These are phyloP conservation scores for Cercospora zeae-maydis DNA, from an alignment of 2,329 filamentous ascomycete genomes.

Conservation along the genomic window DNA sequence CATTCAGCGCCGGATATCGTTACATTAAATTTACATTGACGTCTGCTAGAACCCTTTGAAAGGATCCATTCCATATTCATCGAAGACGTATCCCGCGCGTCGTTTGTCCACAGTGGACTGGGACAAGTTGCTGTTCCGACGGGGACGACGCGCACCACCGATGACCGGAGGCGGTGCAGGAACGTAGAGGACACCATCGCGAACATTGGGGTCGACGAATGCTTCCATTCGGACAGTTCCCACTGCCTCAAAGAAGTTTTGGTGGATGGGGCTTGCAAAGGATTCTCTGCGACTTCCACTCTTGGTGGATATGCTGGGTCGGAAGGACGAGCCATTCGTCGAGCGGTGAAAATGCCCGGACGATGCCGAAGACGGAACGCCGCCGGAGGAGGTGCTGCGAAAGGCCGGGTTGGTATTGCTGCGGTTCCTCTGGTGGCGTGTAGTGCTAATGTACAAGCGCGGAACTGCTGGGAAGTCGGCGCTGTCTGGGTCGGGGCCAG, in stretches of 20 bases:
- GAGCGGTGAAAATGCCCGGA: slow-evolving; percentile 20
- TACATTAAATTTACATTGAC: background rate
- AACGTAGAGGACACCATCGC: slow-evolving; percentile 34
- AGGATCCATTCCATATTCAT: slow-evolving; percentile 36
- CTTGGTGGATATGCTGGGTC: slow-evolving; percentile 27
- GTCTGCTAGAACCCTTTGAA: slow-evolving; percentile 36
- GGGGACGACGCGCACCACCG: slow-evolving; percentile 20
- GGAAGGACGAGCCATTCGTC: slow-evolving; percentile 25
- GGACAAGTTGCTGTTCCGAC: slow-evolving; percentile 32
- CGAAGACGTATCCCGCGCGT: slow-evolving; percentile 35
- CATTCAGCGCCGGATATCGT: slow-evolving; percentile 2
- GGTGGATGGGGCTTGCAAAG: slow-evolving; percentile 27
- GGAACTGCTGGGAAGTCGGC: slow-evolving; percentile 71
- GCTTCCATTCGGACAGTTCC: slow-evolving; percentile 96
- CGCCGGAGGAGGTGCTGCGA: slow-evolving; percentile 67
- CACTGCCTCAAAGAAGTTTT: slow-evolving; percentile 77
- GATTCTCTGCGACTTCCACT: slow-evolving; percentile 29
- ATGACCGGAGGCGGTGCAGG: slow-evolving; percentile 28
- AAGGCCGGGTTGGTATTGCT: slow-evolving; percentile 86
- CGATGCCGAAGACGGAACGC: slow-evolving; percentile 40
- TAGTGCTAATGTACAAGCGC: slow-evolving; percentile 61
- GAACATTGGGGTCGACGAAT: slow-evolving; percentile 63
- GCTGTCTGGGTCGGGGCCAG: slow-evolving; percentile 46
- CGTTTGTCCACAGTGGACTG: slow-evolving; percentile 32
- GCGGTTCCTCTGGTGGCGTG: slow-evolving; percentile 71